A percentile compares a stretch with the other conserved stretches of the same genome.
phyloP scores from a whole-genome alignment of 352 stramenopile species.

The Phytopythium delawarense region DNA sequence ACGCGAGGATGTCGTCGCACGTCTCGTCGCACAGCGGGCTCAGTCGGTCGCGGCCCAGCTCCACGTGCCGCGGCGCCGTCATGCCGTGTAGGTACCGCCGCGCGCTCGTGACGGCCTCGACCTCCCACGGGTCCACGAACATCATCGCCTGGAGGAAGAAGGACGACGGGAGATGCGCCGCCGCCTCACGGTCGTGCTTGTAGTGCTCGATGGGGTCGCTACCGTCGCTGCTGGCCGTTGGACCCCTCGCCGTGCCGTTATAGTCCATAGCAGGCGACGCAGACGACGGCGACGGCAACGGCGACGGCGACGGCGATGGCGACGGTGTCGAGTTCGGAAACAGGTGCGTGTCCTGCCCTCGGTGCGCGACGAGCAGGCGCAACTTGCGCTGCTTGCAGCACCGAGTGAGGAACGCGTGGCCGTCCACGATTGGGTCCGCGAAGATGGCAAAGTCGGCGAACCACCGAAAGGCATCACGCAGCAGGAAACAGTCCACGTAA shows the following conservation, averaged over 20 bases:
- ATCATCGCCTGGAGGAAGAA: slow-evolving; percentile 60
- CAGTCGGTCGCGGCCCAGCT: slow-evolving; percentile 73
- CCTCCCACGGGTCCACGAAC: slow-evolving; percentile 83
- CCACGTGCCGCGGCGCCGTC: slow-evolving; percentile 41
- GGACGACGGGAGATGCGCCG: slow-evolving; percentile 15
- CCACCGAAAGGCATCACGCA: slow-evolving; percentile 70
- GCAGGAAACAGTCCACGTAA: slow-evolving; percentile 64
- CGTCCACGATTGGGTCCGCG: slow-evolving; percentile 20
- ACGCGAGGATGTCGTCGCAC: slow-evolving; percentile 55
- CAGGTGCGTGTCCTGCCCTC: slow-evolving; percentile 44
- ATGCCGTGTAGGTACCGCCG: slow-evolving; percentile 58
- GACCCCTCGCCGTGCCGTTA: background rate
- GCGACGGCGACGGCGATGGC: background rate
- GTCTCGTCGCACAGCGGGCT: slow-evolving; percentile 61
- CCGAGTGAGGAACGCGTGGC: slow-evolving; percentile 54
- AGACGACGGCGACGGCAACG: background rate
- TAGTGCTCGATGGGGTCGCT: background rate
- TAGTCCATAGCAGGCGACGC: background rate
- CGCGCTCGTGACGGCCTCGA: slow-evolving; percentile 63
- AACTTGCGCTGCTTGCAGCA: slow-evolving; percentile 77
- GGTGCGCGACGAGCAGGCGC: slow-evolving; percentile 57
- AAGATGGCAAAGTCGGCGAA: slow-evolving; percentile 49
- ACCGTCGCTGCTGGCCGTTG: background rate
- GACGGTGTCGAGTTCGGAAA: slow-evolving; percentile 19
- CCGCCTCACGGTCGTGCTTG: slow-evolving; percentile 12